phyloP scores from a whole-genome alignment of 2,329 filamentous ascomycete genomes.

The Pseudocercospora fuligena region DNA sequence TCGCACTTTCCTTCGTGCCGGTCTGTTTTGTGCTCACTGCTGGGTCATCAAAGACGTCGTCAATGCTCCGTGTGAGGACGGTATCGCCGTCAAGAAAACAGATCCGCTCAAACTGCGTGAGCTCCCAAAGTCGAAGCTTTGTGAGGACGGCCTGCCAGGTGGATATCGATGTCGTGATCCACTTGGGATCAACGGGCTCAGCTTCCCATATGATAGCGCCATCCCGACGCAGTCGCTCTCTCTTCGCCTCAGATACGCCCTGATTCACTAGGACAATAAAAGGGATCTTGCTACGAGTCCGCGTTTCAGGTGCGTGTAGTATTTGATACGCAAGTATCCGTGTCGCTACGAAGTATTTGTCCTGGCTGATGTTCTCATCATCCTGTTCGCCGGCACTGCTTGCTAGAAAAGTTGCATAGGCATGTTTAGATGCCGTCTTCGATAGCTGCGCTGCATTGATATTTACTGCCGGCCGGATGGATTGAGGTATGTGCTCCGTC shows the following conservation, averaged over 20 bases:
- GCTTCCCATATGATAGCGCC: slow-evolving; percentile 36
- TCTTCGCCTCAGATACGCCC: slow-evolving; percentile 34
- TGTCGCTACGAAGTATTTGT: slow-evolving; percentile 39
- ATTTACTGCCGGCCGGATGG: neutral
- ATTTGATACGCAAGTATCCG: slow-evolving; percentile 41
- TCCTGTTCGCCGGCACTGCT: slow-evolving; percentile 16
- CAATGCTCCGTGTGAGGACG: slow-evolving; percentile 10
- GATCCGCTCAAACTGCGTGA: slow-evolving; percentile 45
- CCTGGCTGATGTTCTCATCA: slow-evolving; percentile 28
- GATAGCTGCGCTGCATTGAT: neutral
- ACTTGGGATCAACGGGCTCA: slow-evolving; percentile 22
- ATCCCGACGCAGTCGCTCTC: slow-evolving; percentile 35
- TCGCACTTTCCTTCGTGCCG: neutral
- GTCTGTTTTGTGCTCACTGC: slow-evolving; percentile 1
- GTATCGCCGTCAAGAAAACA: slow-evolving; percentile 43
- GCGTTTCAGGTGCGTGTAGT: slow-evolving; percentile 39
- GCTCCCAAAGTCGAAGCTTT: slow-evolving; percentile 47
- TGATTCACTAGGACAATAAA: slow-evolving; percentile 40
- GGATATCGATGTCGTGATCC: slow-evolving; percentile 20
- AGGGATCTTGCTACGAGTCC: slow-evolving; percentile 31
- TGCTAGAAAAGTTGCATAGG: slow-evolving; percentile 39
- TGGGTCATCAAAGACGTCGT: slow-evolving; percentile 36
- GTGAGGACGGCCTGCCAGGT: slow-evolving; percentile 44
- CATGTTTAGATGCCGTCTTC: slow-evolving; percentile 27
- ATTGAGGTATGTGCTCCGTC: slow-evolving; percentile 15